A percentile compares a stretch with the other conserved stretches of the same genome.
These are phyloP conservation scores for Serendipita sp. DNA, from an alignment of 768 basidiomycete species.

Conservation along the genomic window DNA sequence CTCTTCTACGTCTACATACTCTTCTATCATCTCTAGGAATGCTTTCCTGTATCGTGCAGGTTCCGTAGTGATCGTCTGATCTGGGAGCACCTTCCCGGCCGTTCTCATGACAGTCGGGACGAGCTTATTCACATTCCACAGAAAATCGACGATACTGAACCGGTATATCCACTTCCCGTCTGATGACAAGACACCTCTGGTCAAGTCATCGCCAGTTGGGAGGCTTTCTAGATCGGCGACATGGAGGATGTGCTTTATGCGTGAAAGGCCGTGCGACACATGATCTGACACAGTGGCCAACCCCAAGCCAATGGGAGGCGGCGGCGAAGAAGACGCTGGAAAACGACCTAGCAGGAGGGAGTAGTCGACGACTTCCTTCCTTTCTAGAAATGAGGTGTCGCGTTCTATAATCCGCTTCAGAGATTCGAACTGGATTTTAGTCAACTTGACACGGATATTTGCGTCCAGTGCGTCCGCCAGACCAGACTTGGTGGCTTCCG, in stretches of 20 bases:
- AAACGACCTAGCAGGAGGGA: background rate
- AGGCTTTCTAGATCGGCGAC: too few relatives aligned
- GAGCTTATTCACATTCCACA: conserved; percentile 3
- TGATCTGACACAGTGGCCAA: too few relatives aligned
- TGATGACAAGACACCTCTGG: background rate
- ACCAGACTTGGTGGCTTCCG: background rate
- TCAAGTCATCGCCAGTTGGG: background rate
- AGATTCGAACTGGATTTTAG: background rate
- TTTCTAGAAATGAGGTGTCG: too few relatives aligned
- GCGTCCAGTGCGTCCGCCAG: too few relatives aligned
- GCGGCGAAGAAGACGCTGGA: background rate
- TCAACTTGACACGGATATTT: background rate
- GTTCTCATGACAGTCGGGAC: background rate
- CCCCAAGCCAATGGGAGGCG: background rate
- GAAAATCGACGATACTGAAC: too few relatives aligned
- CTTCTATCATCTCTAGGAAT: background rate
- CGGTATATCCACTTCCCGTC: too few relatives aligned
- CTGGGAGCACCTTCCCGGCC: background rate
- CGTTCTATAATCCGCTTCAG: background rate
- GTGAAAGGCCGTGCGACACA: too few relatives aligned
- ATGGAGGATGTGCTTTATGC: too few relatives aligned
- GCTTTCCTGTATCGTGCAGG: background rate
- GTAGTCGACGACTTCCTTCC: too few relatives aligned
- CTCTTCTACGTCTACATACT: background rate
- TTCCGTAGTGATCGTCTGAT: background rate